Percentiles rank a stretch among this genome's conserved stretches.
phyloP scores from a whole-genome alignment of 495 filamentous ascomycete species.

The Hypoxylon intermedium region DNA sequence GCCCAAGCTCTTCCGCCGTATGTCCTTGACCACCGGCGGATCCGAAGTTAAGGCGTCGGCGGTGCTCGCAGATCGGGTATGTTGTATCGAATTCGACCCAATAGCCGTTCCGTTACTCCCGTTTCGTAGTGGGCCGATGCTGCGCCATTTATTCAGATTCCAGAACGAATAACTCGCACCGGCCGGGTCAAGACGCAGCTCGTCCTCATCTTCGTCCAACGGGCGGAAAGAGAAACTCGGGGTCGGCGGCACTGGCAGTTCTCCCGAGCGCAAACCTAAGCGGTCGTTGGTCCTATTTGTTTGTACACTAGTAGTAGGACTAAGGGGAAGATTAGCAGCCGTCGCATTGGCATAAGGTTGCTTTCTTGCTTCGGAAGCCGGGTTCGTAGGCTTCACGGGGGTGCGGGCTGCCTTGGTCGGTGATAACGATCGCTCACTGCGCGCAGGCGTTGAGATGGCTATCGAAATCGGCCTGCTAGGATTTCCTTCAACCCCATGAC shows the following conservation, averaged over 20 bases:
- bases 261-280: slow-evolving; percentile 9
- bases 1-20: slow-evolving; percentile 27
- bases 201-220: slow-evolving; percentile 38
- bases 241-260: slow-evolving; percentile 39
- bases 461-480: slow-evolving; percentile 45
- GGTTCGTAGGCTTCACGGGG: slow-evolving; percentile 51
- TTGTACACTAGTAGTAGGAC: slow-evolving; percentile 19
- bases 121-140: slow-evolving; percentile 42
- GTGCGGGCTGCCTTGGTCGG: slow-evolving; percentile 53
- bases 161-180: slow-evolving; percentile 50
- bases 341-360: slow-evolving; percentile 49
- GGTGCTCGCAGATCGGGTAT: slow-evolving; percentile 22
- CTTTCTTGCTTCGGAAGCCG: slow-evolving; percentile 50
- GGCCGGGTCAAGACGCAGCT: slow-evolving; percentile 36
- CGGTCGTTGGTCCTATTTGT: slow-evolving; percentile 27
- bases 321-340: slow-evolving; percentile 21
- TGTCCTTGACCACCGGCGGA: slow-evolving; percentile 4
- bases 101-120: slow-evolving; percentile 14
- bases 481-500: slow-evolving; percentile 70
- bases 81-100: slow-evolving; percentile 8
- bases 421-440: slow-evolving; percentile 58
- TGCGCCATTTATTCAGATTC: slow-evolving; percentile 55
- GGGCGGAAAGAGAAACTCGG: slow-evolving; percentile 53
- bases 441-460: slow-evolving; percentile 44
- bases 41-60: slow-evolving; percentile 11